Conservation (phyloP, 2,329 filamentous ascomycete species). For the Pseudonectria foliicola region DNA sequence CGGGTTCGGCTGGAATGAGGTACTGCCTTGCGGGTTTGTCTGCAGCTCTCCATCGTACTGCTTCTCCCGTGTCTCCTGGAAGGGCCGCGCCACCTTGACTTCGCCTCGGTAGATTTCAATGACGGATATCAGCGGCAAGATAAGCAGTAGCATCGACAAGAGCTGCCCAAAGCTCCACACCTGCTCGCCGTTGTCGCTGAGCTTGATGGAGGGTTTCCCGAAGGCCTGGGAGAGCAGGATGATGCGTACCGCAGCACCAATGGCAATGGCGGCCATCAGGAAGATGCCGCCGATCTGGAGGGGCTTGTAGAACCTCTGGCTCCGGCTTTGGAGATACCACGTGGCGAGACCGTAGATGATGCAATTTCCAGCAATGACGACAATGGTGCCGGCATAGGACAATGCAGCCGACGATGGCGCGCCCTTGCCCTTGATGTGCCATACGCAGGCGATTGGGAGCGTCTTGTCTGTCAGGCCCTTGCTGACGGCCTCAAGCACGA, state of each 20-base stretch:
- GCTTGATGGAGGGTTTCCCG: slow-evolving; percentile 19
- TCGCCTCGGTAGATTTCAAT: slow-evolving; percentile 52
- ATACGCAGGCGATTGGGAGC: slow-evolving; percentile 56
- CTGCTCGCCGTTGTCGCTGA: slow-evolving; percentile 18
- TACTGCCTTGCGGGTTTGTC: slow-evolving; percentile 17
- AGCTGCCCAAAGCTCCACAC: slow-evolving; percentile 49
- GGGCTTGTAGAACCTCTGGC: slow-evolving; percentile 45
- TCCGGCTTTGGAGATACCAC: slow-evolving; percentile 56
- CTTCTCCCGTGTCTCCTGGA: slow-evolving; percentile 31
- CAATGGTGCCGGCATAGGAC: slow-evolving; percentile 52
- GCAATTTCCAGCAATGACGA: slow-evolving; percentile 51
- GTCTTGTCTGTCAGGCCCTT: slow-evolving; percentile 43
- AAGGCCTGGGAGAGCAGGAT: slow-evolving; percentile 55
- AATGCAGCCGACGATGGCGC: slow-evolving; percentile 34
- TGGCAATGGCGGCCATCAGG: slow-evolving; percentile 49
- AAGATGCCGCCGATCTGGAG: slow-evolving; percentile 47
- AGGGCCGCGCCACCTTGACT: slow-evolving; percentile 34
- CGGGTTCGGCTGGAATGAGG: slow-evolving; percentile 38
- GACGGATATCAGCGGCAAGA: slow-evolving; percentile 52
- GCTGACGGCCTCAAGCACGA: slow-evolving; percentile 48
- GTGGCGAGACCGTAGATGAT: slow-evolving; percentile 53
- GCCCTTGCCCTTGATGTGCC: slow-evolving; percentile 35
- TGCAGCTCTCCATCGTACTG: slow-evolving; percentile 36
- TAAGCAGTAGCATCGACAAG: slow-evolving; percentile 50
- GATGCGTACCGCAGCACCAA: slow-evolving; percentile 52